These are phyloP conservation scores for Aquilaria agallochum DNA, from an alignment of 441 rosid species.

Conservation along the genomic window DNA sequence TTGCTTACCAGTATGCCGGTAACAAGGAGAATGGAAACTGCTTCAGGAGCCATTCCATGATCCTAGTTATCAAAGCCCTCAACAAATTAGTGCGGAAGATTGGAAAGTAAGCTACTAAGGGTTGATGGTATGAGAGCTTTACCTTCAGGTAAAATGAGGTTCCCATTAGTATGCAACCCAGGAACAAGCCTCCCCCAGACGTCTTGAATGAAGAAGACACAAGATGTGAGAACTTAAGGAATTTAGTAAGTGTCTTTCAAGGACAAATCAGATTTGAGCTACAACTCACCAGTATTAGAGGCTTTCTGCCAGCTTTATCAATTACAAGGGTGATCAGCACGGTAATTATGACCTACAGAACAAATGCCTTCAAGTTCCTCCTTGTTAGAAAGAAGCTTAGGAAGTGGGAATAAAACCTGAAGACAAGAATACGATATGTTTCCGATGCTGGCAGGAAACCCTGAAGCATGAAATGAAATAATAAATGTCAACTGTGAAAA, in stretches of 20 bases:
- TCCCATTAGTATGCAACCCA: conserved; percentile 55
- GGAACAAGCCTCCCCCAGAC: conserved; percentile 62
- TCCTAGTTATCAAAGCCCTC: conserved; percentile 30
- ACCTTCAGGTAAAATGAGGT: conserved; percentile 80
- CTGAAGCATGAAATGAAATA: conserved; percentile 22
- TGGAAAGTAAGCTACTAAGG: not conserved
- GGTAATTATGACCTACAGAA: conserved; percentile 37
- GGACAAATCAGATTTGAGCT: not conserved
- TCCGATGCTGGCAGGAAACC: conserved; percentile 38
- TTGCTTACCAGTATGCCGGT: conserved; percentile 67
- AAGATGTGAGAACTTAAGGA: not conserved
- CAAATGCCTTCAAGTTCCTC: not conserved
- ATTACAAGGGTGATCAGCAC: conserved; percentile 58
- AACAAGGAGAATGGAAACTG: conserved; percentile 74
- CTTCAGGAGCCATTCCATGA: conserved; percentile 51
- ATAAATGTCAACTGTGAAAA: not conserved
- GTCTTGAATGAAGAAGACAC: conserved; percentile 30
- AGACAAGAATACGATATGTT: conserved; percentile 33
- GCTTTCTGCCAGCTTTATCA: conserved; percentile 88
- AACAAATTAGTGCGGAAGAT: conserved; percentile 1
- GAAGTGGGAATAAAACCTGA: conserved; percentile 25
- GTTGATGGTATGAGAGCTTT: conserved; percentile 8
- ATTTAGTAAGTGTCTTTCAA: too few species aligned
- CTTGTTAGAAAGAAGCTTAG: conserved; percentile 2
- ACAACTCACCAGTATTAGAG: conserved; percentile 53